Percentiles rank a stretch among this genome's conserved stretches.
phyloP scores from a whole-genome alignment of 2,329 filamentous ascomycete species.

The Chrysosporium keratinophilum region DNA sequence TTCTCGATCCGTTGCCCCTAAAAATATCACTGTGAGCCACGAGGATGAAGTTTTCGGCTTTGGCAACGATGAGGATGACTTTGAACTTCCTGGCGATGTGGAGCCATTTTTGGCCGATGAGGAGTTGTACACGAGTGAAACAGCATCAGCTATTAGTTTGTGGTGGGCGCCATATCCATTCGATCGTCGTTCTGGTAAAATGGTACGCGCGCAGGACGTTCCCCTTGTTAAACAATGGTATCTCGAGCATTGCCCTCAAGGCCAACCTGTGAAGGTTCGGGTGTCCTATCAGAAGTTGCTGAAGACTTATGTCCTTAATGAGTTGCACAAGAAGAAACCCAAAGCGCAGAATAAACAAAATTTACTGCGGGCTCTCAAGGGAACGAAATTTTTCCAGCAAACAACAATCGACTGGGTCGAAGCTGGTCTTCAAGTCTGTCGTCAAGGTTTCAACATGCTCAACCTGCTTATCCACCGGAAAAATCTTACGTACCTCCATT shows the following conservation, averaged over 20 bases:
- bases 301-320: conserved; percentile 92
- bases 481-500: conserved; percentile 93
- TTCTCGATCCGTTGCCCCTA: conserved; percentile 82
- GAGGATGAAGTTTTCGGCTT: conserved; percentile 87
- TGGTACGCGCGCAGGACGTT: conserved; percentile 95
- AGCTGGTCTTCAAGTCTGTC: conserved; percentile 92
- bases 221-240: conserved; percentile 98
- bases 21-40: conserved; percentile 82
- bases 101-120: conserved; percentile 87
- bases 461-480: conserved; percentile 96
- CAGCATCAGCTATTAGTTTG: conserved; percentile 77
- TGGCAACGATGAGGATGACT: conserved; percentile 71
- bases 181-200: conserved; percentile 81
- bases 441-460: conserved; percentile 98
- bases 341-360: conserved; percentile 96
- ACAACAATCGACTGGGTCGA: conserved; percentile 99
- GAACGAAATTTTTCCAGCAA: conserved; percentile 99
- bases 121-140: conserved; percentile 79
- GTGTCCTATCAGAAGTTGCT: conserved; percentile 97
- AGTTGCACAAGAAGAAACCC: conserved; percentile 88
- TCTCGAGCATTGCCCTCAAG: conserved; percentile 81
- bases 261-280: conserved; percentile 89
- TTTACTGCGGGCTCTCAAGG: conserved; percentile 76
- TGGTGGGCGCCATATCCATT: conserved; percentile 99
- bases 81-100: conserved; percentile 66